These are phyloP conservation scores for Thyridium curvatum DNA, from an alignment of 2,329 filamentous ascomycete species.

Conservation along the genomic window DNA sequence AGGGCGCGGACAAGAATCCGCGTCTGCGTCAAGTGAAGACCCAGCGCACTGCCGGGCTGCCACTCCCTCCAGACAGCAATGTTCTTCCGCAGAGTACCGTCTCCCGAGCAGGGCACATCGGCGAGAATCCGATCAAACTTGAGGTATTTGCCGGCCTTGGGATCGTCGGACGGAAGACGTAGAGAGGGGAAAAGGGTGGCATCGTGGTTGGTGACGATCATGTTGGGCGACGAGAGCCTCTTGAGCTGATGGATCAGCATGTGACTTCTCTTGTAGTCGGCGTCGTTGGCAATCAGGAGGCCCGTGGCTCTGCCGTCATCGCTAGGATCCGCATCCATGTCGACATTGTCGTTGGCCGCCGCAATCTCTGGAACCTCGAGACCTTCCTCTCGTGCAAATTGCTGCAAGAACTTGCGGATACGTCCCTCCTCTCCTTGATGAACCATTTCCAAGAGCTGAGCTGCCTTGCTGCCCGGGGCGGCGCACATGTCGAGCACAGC, in stretches of 20 bases:
- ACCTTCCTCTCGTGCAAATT: constrained; percentile 56
- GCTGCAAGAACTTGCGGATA: constrained; percentile 62
- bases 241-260: constrained; percentile 98
- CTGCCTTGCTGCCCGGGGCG: constrained; percentile 93
- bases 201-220: constrained; percentile 97
- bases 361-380: constrained; percentile 43
- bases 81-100: constrained; percentile 92
- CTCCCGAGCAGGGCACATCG: constrained; percentile 94
- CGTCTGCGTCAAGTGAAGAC: constrained; percentile 79
- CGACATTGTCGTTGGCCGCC: constrained; percentile 37
- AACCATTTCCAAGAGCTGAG: constrained; percentile 90
- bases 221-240: constrained; percentile 89
- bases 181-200: constrained; percentile 93
- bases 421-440: constrained; percentile 88
- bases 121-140: constrained; percentile 96
- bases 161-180: constrained; percentile 56
- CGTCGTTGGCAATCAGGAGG: constrained; percentile 89
- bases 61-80: constrained; percentile 92
- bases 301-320: constrained; percentile 88
- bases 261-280: constrained; percentile 93
- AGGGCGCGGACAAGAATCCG: constrained; percentile 86
- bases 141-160: constrained; percentile 62
- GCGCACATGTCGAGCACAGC: constrained; percentile 93
- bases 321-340: constrained; percentile 52
- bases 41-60: constrained; percentile 80